Percentiles rank a stretch among this genome's conserved stretches.
phyloP scores from a whole-genome alignment of 2,329 filamentous ascomycete species.

The Fusarium sp. region DNA sequence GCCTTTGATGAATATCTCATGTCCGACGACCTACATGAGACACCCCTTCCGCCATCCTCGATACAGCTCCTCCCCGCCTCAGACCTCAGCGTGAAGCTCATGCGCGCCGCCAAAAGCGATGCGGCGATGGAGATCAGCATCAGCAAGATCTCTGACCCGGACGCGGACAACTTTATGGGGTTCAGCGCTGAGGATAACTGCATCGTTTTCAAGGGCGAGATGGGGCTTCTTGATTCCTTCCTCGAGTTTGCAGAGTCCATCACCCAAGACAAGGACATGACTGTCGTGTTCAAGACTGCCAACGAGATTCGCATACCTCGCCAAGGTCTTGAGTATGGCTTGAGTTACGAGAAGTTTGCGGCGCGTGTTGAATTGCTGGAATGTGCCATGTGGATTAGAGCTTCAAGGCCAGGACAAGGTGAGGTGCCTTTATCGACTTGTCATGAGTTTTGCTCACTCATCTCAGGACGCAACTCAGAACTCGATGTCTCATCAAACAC shows the following conservation, averaged over 20 bases:
- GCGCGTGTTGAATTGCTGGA: slow-evolving; percentile 42
- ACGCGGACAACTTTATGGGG: slow-evolving; percentile 41
- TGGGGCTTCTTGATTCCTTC: slow-evolving; percentile 32
- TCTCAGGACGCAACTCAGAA: neutral
- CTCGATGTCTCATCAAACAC: neutral
- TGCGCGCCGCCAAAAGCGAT: slow-evolving; percentile 10
- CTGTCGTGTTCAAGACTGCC: slow-evolving; percentile 26
- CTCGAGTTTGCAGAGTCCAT: slow-evolving; percentile 27
- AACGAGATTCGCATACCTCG: slow-evolving; percentile 32
- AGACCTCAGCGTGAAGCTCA: slow-evolving; percentile 23
- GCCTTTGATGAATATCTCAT: slow-evolving; percentile 33
- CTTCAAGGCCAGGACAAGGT: slow-evolving; percentile 14
- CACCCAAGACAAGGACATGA: slow-evolving; percentile 5
- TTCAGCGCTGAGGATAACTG: slow-evolving; percentile 31
- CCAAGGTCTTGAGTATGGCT: slow-evolving; percentile 32
- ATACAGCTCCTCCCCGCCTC: slow-evolving; percentile 25
- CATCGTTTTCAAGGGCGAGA: slow-evolving; percentile 40
- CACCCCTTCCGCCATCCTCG: slow-evolving; percentile 1
- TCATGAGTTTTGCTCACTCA: neutral
- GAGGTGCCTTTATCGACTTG: neutral
- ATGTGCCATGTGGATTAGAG: slow-evolving; percentile 40
- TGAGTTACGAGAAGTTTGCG: slow-evolving; percentile 39
- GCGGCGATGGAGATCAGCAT: slow-evolving; percentile 22
- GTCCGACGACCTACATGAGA: slow-evolving; percentile 5
- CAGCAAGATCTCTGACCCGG: slow-evolving; percentile 19